Base-by-base conservation (phyloP, 768 basidiomycete genomes). In the Lentinula guzmanii region DNA sequence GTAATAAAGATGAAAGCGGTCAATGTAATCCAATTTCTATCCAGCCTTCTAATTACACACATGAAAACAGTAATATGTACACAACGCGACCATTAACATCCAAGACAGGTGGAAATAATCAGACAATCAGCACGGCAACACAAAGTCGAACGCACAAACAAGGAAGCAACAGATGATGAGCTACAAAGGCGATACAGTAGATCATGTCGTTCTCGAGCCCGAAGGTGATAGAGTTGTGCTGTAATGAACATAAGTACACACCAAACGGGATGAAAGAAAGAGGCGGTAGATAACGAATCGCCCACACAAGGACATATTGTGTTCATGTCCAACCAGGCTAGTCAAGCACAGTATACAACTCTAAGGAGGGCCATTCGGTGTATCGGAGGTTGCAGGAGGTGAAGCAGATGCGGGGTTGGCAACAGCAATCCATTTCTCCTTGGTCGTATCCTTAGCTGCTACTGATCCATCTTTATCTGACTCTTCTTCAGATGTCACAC, bases 341-440 rank as follows among this genome's bases (percentile, higher is more conserved):
- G 1, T 39, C 37, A 39, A 39, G 13, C 9, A 39, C 37, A 28
- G 28, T 39, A 13, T 8, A 39, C 37, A 13, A 13, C 37, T 39
- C 37, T 39, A 39, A 8, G 37, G 37, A 8, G 3, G 13, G 5
- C 37, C 5, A 21, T 2, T 24, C 18, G 21, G 15, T 56, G 21
- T 8, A 9, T 48, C 46, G 18, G 46, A 7, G 7, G 46, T 48
- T 48, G 46, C 21, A 24, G 45, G 18, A 21, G n/a, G 7, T 24
- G 18, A 16, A 24, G 18, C 18, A 62, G 72, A 58, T 53, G 68
- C 63, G 61, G 69, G 52, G 24, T 57, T 79, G 72, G 90, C 88
- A 70, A 92, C 85, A 18, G 88, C 77, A 54, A 91, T 83, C 90
- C 90, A 92, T 70, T 88, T 90, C 68, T 91, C 89, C 70, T 73